These are phyloP conservation scores for Helianthus tuberosus DNA, from an alignment of 129 eudicot species.

Conservation along the genomic window DNA sequence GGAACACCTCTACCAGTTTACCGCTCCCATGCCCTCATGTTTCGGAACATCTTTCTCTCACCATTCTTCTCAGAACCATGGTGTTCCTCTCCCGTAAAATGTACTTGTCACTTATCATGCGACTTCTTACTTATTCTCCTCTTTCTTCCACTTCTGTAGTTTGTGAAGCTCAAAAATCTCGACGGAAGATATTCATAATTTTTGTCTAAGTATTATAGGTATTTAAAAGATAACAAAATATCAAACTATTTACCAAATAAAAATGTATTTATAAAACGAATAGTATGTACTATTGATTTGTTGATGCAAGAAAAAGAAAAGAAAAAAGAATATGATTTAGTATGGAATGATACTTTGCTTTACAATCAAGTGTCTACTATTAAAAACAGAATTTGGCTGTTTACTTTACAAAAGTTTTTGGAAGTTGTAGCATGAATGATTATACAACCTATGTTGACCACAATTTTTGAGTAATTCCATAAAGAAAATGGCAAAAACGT, in stretches of 20 bases:
- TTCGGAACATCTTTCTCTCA: too few species aligned
- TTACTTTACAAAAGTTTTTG: slow-evolving; percentile 38
- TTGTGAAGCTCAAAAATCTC: too few species aligned
- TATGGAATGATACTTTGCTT: slow-evolving; percentile 30
- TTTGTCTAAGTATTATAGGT: not conserved
- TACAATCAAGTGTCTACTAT: slow-evolving; percentile 16
- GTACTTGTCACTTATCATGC: too few species aligned
- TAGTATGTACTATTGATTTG: not conserved
- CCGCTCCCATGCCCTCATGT: too few species aligned
- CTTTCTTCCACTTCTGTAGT: too few species aligned
- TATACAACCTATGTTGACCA: slow-evolving; percentile 28
- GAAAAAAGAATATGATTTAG: not conserved
- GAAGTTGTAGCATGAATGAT: slow-evolving; percentile 34
- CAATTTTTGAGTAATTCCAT: slow-evolving; percentile 30
- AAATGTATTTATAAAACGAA: not conserved
- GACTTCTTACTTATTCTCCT: too few species aligned
- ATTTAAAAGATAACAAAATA: not conserved
- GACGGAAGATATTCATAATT: not conserved
- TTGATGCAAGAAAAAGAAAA: not conserved
- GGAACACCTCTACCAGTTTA: too few species aligned
- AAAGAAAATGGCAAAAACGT: slow-evolving; percentile 23
- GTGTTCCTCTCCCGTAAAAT: too few species aligned
- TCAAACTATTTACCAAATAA: not conserved
- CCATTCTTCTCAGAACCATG: too few species aligned
- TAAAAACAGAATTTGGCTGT: slow-evolving; percentile 19